Percentiles rank a stretch among this genome's conserved stretches.
phyloP scores from a whole-genome alignment of 1,284 basidiomycete genomes.

The Ganoderma boninense region DNA sequence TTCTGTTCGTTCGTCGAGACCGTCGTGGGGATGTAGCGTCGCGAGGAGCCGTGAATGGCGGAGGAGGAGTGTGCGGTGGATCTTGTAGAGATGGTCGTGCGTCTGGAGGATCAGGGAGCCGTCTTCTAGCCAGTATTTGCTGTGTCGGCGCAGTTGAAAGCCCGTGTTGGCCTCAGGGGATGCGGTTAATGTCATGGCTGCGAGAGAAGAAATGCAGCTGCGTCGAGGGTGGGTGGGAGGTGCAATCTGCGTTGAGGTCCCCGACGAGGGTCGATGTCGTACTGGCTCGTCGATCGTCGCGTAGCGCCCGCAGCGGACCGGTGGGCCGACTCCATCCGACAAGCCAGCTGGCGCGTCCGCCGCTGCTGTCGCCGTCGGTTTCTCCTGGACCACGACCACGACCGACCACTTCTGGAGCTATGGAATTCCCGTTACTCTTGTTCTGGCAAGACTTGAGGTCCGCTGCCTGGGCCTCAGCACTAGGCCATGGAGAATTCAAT shows the following conservation, averaged over 20 bases:
- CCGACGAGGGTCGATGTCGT: too few species aligned
- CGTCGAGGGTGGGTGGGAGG: too few species aligned
- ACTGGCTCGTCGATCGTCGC: not conserved
- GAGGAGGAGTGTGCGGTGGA: slow-evolving; percentile 59
- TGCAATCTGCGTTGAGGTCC: too few species aligned
- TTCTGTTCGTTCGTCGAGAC: not conserved
- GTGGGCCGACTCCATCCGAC: not conserved
- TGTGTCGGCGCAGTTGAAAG: slow-evolving; percentile 41
- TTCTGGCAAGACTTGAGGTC: not conserved
- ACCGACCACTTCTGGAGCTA: not conserved
- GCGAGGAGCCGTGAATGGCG: slow-evolving; percentile 57
- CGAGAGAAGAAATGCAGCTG: not conserved
- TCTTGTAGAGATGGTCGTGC: slow-evolving; percentile 54
- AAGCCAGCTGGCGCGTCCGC: too few species aligned
- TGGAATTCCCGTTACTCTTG: not conserved
- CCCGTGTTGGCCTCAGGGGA: not conserved
- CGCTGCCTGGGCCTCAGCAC: not conserved
- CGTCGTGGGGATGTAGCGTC: slow-evolving; percentile 24
- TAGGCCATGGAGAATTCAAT: not conserved
- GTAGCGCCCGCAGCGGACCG: not conserved
- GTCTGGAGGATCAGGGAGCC: slow-evolving; percentile 61
- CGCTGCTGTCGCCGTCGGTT: too few species aligned
- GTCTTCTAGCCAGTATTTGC: slow-evolving; percentile 69
- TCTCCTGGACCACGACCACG: too few species aligned
- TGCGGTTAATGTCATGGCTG: slow-evolving; percentile 1